These are phyloP conservation scores for Phellopilus nigrolimitatus DNA, from an alignment of 1,284 basidiomycete species.

Conservation along the genomic window DNA sequence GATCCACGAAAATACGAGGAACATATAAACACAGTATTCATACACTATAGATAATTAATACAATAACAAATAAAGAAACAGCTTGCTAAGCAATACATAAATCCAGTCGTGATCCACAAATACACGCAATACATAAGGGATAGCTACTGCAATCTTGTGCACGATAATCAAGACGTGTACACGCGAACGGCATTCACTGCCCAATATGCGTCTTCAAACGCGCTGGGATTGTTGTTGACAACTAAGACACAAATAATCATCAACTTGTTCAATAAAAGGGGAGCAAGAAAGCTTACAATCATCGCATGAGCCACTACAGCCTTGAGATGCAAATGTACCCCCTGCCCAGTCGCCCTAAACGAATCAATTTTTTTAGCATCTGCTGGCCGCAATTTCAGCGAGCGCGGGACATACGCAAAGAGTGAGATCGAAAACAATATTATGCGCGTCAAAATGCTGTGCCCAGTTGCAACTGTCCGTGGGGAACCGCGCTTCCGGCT, in stretches of 20 bases:
- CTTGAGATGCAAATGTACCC: slow-evolving; percentile 19
- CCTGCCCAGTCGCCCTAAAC: slow-evolving; percentile 25
- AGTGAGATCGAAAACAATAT: slow-evolving; percentile 48
- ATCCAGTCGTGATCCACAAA: too few species aligned
- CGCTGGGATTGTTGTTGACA: slow-evolving; percentile 49
- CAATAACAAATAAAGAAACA: too few species aligned
- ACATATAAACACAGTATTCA: too few species aligned
- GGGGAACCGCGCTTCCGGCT: slow-evolving; percentile 48
- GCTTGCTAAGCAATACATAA: too few species aligned
- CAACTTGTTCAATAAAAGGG: neutral
- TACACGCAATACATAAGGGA: too few species aligned
- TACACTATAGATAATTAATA: too few species aligned
- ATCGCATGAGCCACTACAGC: slow-evolving; percentile 22
- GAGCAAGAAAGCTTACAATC: slow-evolving; percentile 20
- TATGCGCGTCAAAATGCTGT: slow-evolving; percentile 44
- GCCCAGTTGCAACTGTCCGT: slow-evolving; percentile 37
- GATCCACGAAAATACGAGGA: too few species aligned
- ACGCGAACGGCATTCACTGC: slow-evolving; percentile 53
- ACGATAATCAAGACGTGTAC: slow-evolving; percentile 34
- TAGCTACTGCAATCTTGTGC: neutral
- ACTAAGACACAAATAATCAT: slow-evolving; percentile 34
- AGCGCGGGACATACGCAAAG: slow-evolving; percentile 40
- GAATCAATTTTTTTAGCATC: neutral
- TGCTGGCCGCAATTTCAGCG: neutral
- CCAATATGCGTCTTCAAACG: slow-evolving; percentile 59